Evolutionary conservation across 2,329 filamentous ascomycete genomes (phyloP).

Genomic region (Bipolaris sorokiniana): DNA sequence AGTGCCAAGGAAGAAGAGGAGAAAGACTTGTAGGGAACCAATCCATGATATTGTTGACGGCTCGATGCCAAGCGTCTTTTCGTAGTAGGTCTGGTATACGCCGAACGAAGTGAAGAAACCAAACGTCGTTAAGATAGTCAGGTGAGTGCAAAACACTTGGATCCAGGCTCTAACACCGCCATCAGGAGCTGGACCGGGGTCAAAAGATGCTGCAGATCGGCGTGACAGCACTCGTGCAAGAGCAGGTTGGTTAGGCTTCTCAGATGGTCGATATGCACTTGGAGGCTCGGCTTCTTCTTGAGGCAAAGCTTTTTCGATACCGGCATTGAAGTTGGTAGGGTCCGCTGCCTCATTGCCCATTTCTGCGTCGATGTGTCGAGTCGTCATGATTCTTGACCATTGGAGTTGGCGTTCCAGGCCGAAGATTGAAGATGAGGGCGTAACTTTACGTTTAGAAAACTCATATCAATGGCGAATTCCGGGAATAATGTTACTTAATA

Average conservation of each 20-base stretch:
- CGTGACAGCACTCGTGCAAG: slow-evolving; percentile 31
- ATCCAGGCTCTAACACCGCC: slow-evolving; percentile 63
- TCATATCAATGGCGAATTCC: not conserved
- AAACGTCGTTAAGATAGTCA: slow-evolving; percentile 65
- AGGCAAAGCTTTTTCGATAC: slow-evolving; percentile 21
- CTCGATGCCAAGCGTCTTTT: slow-evolving; percentile 46
- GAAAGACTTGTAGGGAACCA: slow-evolving; percentile 42
- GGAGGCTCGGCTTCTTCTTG: slow-evolving; percentile 6
- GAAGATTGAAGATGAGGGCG: not conserved
- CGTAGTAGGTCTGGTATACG: slow-evolving; percentile 62
- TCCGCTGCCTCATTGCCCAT: not conserved
- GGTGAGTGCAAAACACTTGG: slow-evolving; percentile 57
- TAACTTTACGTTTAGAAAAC: not conserved
- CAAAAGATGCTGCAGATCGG: slow-evolving; percentile 32
- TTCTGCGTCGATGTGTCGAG: not conserved
- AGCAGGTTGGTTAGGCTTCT: slow-evolving; percentile 2
- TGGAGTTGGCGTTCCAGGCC: not conserved
- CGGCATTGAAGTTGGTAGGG: not conserved
- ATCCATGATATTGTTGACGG: slow-evolving; percentile 45
- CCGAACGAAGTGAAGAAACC: slow-evolving; percentile 62
- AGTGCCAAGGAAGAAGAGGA: slow-evolving; percentile 40
- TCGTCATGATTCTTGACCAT: slow-evolving; percentile 1
- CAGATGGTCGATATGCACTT: slow-evolving; percentile 1
- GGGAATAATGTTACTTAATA: not conserved
- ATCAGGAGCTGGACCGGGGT: slow-evolving; percentile 47